Conservation (phyloP, 2,329 filamentous ascomycete genomes). For the Fusarium dimerum region DNA sequence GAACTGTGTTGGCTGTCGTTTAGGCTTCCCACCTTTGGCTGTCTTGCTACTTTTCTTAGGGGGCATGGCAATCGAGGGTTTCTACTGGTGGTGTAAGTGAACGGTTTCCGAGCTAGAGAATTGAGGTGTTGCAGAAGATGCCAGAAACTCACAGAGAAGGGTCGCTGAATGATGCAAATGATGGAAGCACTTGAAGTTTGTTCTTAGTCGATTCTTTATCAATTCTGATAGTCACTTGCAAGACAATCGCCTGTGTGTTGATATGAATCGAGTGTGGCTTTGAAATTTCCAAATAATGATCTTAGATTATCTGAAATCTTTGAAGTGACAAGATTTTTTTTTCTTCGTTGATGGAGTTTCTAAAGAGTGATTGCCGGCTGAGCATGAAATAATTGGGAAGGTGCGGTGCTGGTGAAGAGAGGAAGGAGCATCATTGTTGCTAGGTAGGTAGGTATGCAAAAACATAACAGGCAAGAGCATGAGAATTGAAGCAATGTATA, state of each 20-base stretch:
- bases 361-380: too few species aligned
- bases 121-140: neutral
- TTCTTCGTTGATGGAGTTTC: too few species aligned
- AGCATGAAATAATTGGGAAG: neutral
- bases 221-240: too few species aligned
- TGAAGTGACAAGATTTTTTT: too few species aligned
- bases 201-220: too few species aligned
- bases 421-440: neutral
- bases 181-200: too few species aligned
- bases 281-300: too few species aligned
- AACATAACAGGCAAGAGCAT: neutral
- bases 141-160: neutral
- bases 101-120: neutral
- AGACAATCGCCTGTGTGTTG: too few species aligned
- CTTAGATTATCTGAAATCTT: too few species aligned
- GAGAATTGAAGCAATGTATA: neutral
- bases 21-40: slow-evolving; percentile 14
- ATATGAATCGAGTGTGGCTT: too few species aligned
- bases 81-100: neutral
- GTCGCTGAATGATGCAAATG: neutral
- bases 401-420: neutral
- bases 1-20: slow-evolving; percentile 21
- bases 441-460: neutral
- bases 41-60: slow-evolving; percentile 15
- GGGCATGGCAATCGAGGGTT: slow-evolving; percentile 12